Conservation (phyloP, 495 filamentous ascomycete genomes). For the Darksidea phi region DNA sequence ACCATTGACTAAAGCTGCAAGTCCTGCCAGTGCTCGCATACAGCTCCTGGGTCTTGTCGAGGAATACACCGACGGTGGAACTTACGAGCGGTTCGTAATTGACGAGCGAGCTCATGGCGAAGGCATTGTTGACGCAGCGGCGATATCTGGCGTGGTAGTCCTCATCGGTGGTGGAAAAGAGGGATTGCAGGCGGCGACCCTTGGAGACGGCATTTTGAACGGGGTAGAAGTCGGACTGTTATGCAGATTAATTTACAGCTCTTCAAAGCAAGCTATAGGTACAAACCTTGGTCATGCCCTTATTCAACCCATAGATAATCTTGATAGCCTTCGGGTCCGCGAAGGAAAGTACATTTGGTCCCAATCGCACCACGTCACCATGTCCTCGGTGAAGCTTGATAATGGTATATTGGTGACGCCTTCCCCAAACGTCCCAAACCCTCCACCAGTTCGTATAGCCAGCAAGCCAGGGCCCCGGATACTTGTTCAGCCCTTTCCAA, state of each 20-base stretch:
- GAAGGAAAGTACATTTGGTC: slow-evolving; percentile 67
- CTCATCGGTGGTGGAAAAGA: slow-evolving; percentile 78
- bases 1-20: slow-evolving; percentile 70
- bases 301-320: slow-evolving; percentile 77
- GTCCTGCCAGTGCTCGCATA: slow-evolving; percentile 52
- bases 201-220: slow-evolving; percentile 66
- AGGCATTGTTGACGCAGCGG: slow-evolving; percentile 67
- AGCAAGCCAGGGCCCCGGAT: slow-evolving; percentile 66
- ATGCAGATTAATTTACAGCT: slow-evolving; percentile 1
- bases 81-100: slow-evolving; percentile 75
- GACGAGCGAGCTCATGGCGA: slow-evolving; percentile 69
- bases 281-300: slow-evolving; percentile 72
- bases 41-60: slow-evolving; percentile 59
- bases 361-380: slow-evolving; percentile 68
- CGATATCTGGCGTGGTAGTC: slow-evolving; percentile 70
- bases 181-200: slow-evolving; percentile 62
- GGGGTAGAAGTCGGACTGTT: slow-evolving; percentile 67
- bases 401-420: slow-evolving; percentile 64
- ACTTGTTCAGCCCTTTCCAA: slow-evolving; percentile 60
- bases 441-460: slow-evolving; percentile 69
- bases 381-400: slow-evolving; percentile 66
- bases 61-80: slow-evolving; percentile 61
- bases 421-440: slow-evolving; percentile 61
- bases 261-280: slow-evolving; percentile 1
- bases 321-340: slow-evolving; percentile 66